Evolutionary conservation across 1,139 yeast species (phyloP).

Genomic region (Yamadazyma membranifaciens): DNA sequence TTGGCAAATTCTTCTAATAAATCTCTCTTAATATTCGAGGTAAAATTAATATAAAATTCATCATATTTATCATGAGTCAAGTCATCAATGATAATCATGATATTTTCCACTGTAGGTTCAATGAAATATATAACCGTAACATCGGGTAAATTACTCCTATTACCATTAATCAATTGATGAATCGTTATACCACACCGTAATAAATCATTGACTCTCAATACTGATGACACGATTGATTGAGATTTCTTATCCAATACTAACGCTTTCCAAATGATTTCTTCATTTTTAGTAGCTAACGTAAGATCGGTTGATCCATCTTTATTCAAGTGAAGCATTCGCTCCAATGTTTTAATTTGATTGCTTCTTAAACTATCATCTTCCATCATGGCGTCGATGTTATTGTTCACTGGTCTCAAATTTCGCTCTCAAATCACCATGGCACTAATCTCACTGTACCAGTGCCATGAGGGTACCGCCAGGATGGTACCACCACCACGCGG

Average conservation of each 20-base stretch:
- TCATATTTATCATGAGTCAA: constrained; percentile 73
- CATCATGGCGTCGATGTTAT: neutral
- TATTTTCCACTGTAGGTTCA: constrained; percentile 79
- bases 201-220: constrained; percentile 85
- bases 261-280: constrained; percentile 89
- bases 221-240: constrained; percentile 83
- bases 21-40: constrained; percentile 73
- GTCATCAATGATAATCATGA: constrained; percentile 68
- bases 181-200: constrained; percentile 87
- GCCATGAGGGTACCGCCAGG: neutral
- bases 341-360: constrained; percentile 25
- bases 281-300: constrained; percentile 51
- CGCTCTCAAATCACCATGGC: neutral
- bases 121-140: constrained; percentile 93
- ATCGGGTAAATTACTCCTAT: constrained; percentile 80
- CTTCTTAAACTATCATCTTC: constrained; percentile 8
- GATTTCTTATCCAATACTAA: constrained; percentile 78
- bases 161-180: constrained; percentile 69
- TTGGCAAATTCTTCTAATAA: constrained; percentile 87
- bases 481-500: neutral
- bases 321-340: constrained; percentile 83
- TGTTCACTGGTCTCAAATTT: neutral
- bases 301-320: constrained; percentile 53
- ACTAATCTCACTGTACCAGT: neutral
- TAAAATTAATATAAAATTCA: constrained; percentile 78